Conservation (phyloP, 768 basidiomycete species). For the Cyclocybe cylindracea region DNA sequence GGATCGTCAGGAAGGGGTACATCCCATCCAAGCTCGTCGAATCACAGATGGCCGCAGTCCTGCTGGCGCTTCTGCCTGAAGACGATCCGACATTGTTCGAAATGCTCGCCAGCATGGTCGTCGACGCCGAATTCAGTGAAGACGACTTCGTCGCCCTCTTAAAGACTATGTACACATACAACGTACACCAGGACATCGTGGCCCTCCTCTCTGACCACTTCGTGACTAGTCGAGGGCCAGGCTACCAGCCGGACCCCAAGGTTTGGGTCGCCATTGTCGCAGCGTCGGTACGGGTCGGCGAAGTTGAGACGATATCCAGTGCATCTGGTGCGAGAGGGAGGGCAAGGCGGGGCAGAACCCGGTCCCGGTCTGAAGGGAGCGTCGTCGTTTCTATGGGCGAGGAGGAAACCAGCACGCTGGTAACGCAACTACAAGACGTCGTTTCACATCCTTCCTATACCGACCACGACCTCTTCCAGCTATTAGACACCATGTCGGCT, state of each 20-base stretch:
- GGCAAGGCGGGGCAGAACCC: too few relatives aligned
- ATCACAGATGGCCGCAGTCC: slow-evolving; percentile 40
- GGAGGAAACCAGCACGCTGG: too few relatives aligned
- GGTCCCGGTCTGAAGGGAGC: too few relatives aligned
- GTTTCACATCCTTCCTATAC: too few relatives aligned
- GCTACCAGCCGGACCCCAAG: neutral
- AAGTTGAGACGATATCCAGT: neutral
- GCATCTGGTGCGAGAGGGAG: too few relatives aligned
- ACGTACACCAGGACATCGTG: slow-evolving; percentile 3
- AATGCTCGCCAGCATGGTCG: slow-evolving; percentile 19
- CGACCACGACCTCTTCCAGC: too few relatives aligned
- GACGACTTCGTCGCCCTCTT: slow-evolving; percentile 11
- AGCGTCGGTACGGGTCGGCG: neutral
- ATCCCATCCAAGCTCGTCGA: slow-evolving; percentile 36
- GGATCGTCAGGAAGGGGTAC: slow-evolving; percentile 42
- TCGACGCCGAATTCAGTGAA: slow-evolving; percentile 28
- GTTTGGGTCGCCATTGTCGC: neutral
- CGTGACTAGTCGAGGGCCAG: slow-evolving; percentile 6
- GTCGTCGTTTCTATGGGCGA: too few relatives aligned
- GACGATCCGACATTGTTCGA: slow-evolving; percentile 15
- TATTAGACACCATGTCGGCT: too few relatives aligned
- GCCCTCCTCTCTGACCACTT: slow-evolving; percentile 6
- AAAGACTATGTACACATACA: slow-evolving; percentile 1
- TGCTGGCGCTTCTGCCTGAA: slow-evolving; percentile 22
- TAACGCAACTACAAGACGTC: too few relatives aligned